Evolutionary conservation across 768 basidiomycete species (phyloP).

Genomic region (Floccularia luteovirens): DNA sequence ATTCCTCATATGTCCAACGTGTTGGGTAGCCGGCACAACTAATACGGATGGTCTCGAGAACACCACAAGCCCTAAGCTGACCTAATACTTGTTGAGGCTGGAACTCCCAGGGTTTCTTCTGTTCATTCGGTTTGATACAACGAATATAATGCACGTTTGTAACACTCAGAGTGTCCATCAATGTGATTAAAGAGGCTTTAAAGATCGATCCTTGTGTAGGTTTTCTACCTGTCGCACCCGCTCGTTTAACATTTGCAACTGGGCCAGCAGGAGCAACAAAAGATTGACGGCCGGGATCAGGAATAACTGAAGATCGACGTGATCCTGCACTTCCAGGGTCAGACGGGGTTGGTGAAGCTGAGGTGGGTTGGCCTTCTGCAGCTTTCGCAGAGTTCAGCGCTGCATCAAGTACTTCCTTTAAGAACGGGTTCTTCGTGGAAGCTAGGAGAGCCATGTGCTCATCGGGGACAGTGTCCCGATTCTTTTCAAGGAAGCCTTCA

Average conservation of each 20-base stretch:
- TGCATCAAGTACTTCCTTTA: conserved; percentile 91
- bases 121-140: conserved; percentile 98
- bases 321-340: conserved; percentile 74
- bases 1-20: conserved; percentile 97
- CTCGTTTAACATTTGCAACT: conserved; percentile 42
- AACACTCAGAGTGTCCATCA: conserved; percentile 96
- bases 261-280: conserved; percentile 43
- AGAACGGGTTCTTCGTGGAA: conserved; percentile 82
- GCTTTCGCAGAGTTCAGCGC: conserved; percentile 70
- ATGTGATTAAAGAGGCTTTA: conserved; percentile 84
- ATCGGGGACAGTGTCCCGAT: conserved; percentile 96
- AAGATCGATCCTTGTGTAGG: conserved; percentile 98
- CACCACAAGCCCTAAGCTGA: conserved; percentile 96
- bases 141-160: conserved; percentile 99
- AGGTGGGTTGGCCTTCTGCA: conserved; percentile 60
- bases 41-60: conserved; percentile 96
- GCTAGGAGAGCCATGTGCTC: conserved; percentile 91
- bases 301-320: conserved; percentile 78
- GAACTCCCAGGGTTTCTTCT: conserved; percentile 95
- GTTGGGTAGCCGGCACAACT: conserved; percentile 99
- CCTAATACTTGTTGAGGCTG: conserved; percentile 91
- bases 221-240: conserved; percentile 70
- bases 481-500: conserved; percentile 98
- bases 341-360: conserved; percentile 62
- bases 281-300: conserved; percentile 76